Evolutionary conservation across 306 rosid species (phyloP).

Genomic region (Prunus padus): DNA sequence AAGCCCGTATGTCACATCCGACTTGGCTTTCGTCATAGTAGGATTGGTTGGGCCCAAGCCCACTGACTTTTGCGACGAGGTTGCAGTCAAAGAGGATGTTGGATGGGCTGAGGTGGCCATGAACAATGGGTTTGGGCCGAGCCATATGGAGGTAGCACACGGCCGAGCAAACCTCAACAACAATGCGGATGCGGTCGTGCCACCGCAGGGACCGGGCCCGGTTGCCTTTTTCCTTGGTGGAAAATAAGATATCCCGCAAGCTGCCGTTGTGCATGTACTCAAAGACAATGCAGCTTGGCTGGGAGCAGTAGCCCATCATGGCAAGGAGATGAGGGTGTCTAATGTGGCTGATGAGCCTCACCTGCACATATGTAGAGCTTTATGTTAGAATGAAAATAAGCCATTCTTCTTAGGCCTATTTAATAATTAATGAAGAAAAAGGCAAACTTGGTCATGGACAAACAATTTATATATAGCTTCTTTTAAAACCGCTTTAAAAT

Average conservation of each 20-base stretch:
- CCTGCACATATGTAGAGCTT: conserved; percentile 34
- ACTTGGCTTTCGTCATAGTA: conserved; percentile 3
- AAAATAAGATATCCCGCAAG: conserved; percentile 47
- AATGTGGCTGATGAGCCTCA: conserved; percentile 52
- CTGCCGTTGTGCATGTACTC: conserved; percentile 76
- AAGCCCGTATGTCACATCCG: conserved; percentile 39
- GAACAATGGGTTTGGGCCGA: conserved; percentile 43
- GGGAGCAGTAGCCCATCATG: conserved; percentile 59
- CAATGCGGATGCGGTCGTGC: conserved; percentile 58
- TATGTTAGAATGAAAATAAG: background rate
- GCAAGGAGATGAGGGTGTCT: conserved; percentile 74
- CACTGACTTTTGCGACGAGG: conserved; percentile 54
- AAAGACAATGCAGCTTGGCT: conserved; percentile 53
- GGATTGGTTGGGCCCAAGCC: conserved; percentile 39
- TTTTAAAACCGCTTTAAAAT: no score
- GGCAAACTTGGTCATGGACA: no score
- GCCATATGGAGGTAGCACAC: conserved; percentile 47
- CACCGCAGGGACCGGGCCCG: conserved; percentile 39
- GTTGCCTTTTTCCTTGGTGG: conserved; percentile 22
- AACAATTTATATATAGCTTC: no score
- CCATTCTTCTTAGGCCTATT: background rate
- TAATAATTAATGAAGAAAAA: background rate
- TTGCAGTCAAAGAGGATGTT: conserved; percentile 65
- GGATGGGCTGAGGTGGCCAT: conserved; percentile 45
- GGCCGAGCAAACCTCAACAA: conserved; percentile 54